Conservation (phyloP, 352 stramenopile genomes). For the Pelagophyceae sp. region DNA sequence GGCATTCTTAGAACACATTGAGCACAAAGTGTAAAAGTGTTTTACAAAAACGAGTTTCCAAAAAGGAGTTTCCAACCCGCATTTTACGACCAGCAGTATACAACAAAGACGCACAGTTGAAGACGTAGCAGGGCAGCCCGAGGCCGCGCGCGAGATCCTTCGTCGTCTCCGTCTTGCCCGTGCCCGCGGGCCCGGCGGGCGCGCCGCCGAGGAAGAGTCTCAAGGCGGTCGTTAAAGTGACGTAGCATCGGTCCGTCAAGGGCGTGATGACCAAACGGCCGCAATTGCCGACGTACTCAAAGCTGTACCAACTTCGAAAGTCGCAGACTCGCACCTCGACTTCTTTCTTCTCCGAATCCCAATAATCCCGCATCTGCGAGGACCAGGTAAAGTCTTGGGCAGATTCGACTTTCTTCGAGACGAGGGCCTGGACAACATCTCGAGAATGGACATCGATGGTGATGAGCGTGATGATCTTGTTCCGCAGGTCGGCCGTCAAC, state of each 20-base stretch:
- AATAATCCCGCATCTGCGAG: constrained; percentile 76
- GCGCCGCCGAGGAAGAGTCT: constrained; percentile 71
- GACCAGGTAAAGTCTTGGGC: constrained; percentile 81
- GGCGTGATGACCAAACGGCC: constrained; percentile 80
- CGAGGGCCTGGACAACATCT: constrained; percentile 71
- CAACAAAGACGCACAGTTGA: constrained; percentile 63
- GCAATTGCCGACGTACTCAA: constrained; percentile 81
- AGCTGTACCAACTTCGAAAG: constrained; percentile 74
- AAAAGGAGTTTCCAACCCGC: too few species aligned
- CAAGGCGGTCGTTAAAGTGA: constrained; percentile 78
- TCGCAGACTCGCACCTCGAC: constrained; percentile 78
- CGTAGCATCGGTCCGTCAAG: constrained; percentile 81
- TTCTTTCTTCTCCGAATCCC: constrained; percentile 37
- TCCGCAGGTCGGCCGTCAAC: constrained; percentile 40
- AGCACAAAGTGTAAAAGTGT: too few species aligned
- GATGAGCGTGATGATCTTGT: constrained; percentile 83
- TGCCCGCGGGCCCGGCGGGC: constrained; percentile 72
- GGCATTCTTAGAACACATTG: too few species aligned
- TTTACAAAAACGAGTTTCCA: too few species aligned
- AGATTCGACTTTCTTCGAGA: constrained; percentile 71
- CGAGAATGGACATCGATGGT: constrained; percentile 79
- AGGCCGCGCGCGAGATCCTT: constrained; percentile 82
- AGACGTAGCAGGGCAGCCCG: constrained; percentile 81
- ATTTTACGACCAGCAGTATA: too few species aligned
- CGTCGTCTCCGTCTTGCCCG: constrained; percentile 84